Base-by-base conservation (phyloP, 768 basidiomycete species). In the Nidularia sp. region DNA sequence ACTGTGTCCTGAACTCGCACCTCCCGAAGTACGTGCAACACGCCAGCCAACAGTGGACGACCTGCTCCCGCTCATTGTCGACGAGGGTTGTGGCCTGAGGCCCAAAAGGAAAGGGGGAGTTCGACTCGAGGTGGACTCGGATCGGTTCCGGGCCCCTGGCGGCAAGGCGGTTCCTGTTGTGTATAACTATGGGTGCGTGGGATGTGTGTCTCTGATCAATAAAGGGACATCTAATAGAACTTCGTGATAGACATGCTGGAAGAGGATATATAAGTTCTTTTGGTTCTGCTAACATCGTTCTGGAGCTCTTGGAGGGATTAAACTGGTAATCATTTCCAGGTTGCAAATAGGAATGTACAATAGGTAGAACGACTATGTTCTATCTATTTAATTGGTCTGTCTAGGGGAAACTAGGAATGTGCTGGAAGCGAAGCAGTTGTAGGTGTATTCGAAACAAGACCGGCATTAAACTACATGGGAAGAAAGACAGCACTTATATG, bases 71-170 rank as follows among this genome's bases (percentile, higher is more conserved):
- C 70, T 80, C 34, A 68, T 82, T 34, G 60, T 80, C 4, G 77
- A 76, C 34, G 75, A 78, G 53, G 79, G 80, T 2, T 75, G 73
- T 51, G 90, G 90, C 2, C 66, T 91, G 45, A 73, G 88, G 2
- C 90, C 89, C 0, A 78, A 67, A 1, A 70, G 90, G 50, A 82
- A 79, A 39, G 85, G 83, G n/a, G 88, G 88, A 0, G 72, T 90
- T 33, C 67, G 87, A 25, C 66, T 89, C 3, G 84, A 82, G 33
- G 64, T 70, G 1, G 79, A 79, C 34, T 75, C 65, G 25, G 25
- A 29, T 29, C 25, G 2, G 69, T 57, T 76, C 22, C 67, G 68
- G 8, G 59, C 56, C 18, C 50, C 58, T 4, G 59, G 33, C 43
- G 61, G 58, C 13, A 55, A 50, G 10, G 70, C 66, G 47, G 64